Conservation (phyloP, 2,329 filamentous ascomycete genomes). For the Dothidotthia symphoricarpi region DNA sequence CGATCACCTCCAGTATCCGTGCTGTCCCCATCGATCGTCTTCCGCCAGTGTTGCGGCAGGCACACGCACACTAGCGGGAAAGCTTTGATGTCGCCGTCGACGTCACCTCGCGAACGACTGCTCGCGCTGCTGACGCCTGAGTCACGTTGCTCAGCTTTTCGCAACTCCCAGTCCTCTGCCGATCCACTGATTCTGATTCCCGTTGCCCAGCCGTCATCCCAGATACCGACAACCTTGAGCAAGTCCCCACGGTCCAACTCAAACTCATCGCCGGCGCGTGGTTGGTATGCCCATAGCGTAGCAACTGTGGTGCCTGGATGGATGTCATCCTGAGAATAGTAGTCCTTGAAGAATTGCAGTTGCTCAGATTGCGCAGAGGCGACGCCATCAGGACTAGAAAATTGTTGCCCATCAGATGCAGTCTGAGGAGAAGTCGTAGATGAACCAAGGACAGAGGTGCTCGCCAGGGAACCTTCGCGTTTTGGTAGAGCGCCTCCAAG, state of each 20-base stretch:
- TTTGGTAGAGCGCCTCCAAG: constrained; percentile 53
- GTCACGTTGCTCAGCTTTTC: constrained; percentile 76
- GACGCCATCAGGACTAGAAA: constrained; percentile 81
- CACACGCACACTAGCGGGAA: constrained; percentile 97
- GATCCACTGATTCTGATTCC: constrained; percentile 78
- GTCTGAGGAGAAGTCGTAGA: constrained; percentile 69
- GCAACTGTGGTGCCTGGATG: constrained; percentile 86
- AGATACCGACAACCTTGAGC: constrained; percentile 97
- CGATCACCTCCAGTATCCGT: constrained; percentile 38
- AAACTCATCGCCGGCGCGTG: constrained; percentile 90
- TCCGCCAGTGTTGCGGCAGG: constrained; percentile 91
- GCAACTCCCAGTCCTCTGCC: constrained; percentile 84
- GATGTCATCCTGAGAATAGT: constrained; percentile 96
- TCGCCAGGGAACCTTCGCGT: constrained; percentile 86
- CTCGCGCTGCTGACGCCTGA: constrained; percentile 88
- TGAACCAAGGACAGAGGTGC: constrained; percentile 69
- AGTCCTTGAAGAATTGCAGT: constrained; percentile 94
- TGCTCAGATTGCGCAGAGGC: constrained; percentile 93
- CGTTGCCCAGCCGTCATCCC: constrained; percentile 99
- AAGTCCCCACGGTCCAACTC: constrained; percentile 92
- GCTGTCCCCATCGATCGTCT: constrained; percentile 86
- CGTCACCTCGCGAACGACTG: constrained; percentile 29
- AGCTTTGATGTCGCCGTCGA: constrained; percentile 84
- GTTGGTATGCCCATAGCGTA: constrained; percentile 94
- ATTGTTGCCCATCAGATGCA: constrained; percentile 55